These are phyloP conservation scores for Rhizophlyctis rosea DNA, from an alignment of 192 early-diverging fungal species.

Conservation along the genomic window DNA sequence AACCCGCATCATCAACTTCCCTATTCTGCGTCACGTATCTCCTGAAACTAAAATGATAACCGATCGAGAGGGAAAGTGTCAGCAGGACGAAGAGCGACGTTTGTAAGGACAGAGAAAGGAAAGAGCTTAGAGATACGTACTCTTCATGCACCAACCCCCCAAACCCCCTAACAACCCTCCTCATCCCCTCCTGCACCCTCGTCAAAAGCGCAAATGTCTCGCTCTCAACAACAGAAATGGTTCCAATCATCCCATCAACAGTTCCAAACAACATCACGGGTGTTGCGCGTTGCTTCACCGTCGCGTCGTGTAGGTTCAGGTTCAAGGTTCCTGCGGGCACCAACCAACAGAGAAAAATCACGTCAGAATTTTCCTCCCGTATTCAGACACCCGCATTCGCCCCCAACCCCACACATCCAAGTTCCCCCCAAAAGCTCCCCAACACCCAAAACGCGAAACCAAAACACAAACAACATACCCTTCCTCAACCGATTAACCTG, in stretches of 20 bases:
- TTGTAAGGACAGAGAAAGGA: background rate
- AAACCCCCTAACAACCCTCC: slow-evolving; percentile 46
- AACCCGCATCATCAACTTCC: slow-evolving; percentile 43
- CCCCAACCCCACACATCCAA: too few relatives aligned
- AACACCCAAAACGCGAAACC: background rate
- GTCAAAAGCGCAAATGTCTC: slow-evolving; percentile 54
- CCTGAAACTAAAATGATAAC: slow-evolving; percentile 52
- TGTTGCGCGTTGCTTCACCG: slow-evolving; percentile 50
- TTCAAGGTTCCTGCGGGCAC: slow-evolving; percentile 66
- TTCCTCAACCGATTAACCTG: slow-evolving; percentile 71
- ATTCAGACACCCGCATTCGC: too few relatives aligned
- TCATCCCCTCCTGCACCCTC: slow-evolving; percentile 66
- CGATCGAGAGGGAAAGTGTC: background rate
- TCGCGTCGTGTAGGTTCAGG: slow-evolving; percentile 60
- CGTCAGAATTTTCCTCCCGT: too few relatives aligned
- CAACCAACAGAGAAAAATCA: background rate
- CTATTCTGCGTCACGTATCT: slow-evolving; percentile 55
- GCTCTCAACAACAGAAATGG: slow-evolving; percentile 64
- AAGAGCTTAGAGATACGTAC: slow-evolving; percentile 35
- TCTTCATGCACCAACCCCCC: slow-evolving; percentile 60
- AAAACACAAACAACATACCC: slow-evolving; percentile 49
- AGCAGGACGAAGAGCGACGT: background rate
- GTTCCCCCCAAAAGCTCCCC: too few relatives aligned
- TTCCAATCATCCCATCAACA: slow-evolving; percentile 75
- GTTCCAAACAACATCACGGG: slow-evolving; percentile 70